Base-by-base conservation (phyloP, 2,329 filamentous ascomycete species). In the Seiridium unicorne region DNA sequence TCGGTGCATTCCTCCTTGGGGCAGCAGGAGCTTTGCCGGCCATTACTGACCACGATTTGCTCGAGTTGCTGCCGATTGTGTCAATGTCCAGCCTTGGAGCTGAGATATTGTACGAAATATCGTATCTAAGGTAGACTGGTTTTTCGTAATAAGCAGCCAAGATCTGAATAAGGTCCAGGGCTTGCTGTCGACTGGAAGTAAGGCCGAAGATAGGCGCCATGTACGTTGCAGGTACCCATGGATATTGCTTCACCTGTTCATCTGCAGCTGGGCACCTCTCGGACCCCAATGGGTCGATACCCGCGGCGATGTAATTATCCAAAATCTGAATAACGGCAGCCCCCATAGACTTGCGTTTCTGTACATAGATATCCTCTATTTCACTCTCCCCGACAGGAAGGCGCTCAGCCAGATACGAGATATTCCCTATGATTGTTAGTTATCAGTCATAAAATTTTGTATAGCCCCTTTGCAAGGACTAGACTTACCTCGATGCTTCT, bases 391-490 rank as follows among this genome's bases (percentile, higher is more conserved):
- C 72, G 38, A 80, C 66, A 49, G 75, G 72, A 8, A 83, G 72
- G 48, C 75, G 73, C 49, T 81, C 75, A 13, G 78, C 77, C 34
- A 83, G 68, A 62, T 77, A 80, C 4, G 72, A 65, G 38, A 83
- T 76, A 36, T 80, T 76, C 40, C 77, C 75, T 70, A n/a, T n/a
- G 10, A n/a, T 51, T 60, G 2, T n/a, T 40, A 10, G 34, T 31
- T 32, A 57, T 31, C 38, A 42, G 13, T 13, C 38, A 42, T 13
- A 42, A 42, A 42, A 42, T 42, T 42, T 26, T 26, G 18, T 26
- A 26, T 26, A 26, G 18, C 18, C 18, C 18, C 18, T 26, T 26
- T 26, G 18, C 2, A 26, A 26, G 18, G 18, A 26, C 18, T 26
- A 35, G 32, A 55, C 70, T 65, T 60, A 72, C 70, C 66, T 54